A percentile compares a stretch with the other conserved stretches of the same genome.
phyloP scores from a whole-genome alignment of 2,329 filamentous ascomycete species.

The Helminthosporium solani region DNA sequence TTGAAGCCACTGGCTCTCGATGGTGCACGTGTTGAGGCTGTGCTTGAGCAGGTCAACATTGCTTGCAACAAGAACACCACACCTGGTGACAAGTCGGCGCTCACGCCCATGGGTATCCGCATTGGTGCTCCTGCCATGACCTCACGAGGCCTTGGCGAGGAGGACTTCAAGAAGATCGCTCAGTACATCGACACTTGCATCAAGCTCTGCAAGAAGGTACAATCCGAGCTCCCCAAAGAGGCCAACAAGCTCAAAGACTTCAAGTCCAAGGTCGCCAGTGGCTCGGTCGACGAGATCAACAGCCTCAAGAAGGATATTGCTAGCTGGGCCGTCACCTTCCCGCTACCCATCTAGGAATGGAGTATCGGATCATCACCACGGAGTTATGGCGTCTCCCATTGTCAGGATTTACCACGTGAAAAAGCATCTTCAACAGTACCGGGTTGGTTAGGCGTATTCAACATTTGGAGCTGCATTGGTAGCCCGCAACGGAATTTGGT shows the following conservation, averaged over 20 bases:
- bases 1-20: slow-evolving; percentile 87
- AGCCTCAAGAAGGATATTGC: slow-evolving; percentile 86
- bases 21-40: slow-evolving; percentile 83
- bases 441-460: neutral
- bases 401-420: neutral
- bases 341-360: slow-evolving; percentile 69
- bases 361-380: neutral
- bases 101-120: slow-evolving; percentile 88
- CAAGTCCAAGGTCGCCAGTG: slow-evolving; percentile 83
- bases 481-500: neutral
- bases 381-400: neutral
- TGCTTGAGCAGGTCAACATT: slow-evolving; percentile 88
- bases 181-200: slow-evolving; percentile 86
- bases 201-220: slow-evolving; percentile 86
- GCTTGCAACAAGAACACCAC: slow-evolving; percentile 99
- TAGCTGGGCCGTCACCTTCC: slow-evolving; percentile 84
- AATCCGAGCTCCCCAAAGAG: slow-evolving; percentile 84
- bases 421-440: neutral
- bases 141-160: slow-evolving; percentile 83
- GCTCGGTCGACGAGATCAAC: slow-evolving; percentile 78
- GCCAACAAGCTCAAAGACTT: slow-evolving; percentile 99
- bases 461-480: neutral
- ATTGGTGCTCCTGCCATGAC: slow-evolving; percentile 98
- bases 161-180: slow-evolving; percentile 80
- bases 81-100: slow-evolving; percentile 87